Base-by-base conservation (phyloP, 2,329 filamentous ascomycete species). In the Scedosporium aurantiacum region DNA sequence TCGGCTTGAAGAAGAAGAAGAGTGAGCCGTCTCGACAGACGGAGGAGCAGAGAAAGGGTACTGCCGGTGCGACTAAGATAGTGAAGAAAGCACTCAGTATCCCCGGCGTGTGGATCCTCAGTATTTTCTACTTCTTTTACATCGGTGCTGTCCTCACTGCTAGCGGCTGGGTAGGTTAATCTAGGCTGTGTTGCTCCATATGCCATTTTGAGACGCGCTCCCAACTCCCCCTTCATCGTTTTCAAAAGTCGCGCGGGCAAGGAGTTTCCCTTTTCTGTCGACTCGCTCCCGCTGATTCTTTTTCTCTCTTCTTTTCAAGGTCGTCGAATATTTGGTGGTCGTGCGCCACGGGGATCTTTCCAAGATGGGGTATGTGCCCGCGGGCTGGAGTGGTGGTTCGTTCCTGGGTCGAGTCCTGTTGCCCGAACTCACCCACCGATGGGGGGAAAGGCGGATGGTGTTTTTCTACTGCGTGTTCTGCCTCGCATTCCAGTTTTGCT, bases 51-150 rank as follows among this genome's bases (percentile, higher is more conserved):
- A 16, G 12, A 1, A 57, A 14, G n/a, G 5, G 43, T 2, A 55
- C 23, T 14, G 7, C 16, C n/a, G 47, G 23, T 3, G 60, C 60
- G 6, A 16, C 21, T 5, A 47, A 65, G 0, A 71, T 82, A 55
- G 76, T 84, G 58, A 76, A 75, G 40, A 70, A 71, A 6, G 75
- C 80, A 0, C 63, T 84, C 0, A 71, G 67, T 14, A 75, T 70
- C 1, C 78, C 73, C 16, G 75, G 74, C 3, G 72, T 87, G 3
- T 87, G 83, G 81, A 68, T 84, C 0, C 67, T 87, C 2, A 83
- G 82, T 57, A 60, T 84, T 1, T 87, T 85, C 69, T 87, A 82
- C 71, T 87, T 87, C 71, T 85, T 86, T 68, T 81, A 82, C 59
- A 73, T 87, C 0, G 84, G 85, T 0, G 79, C 77, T 0, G 69